Evolutionary conservation across 2,329 filamentous ascomycete species (phyloP).

Genomic region (Cercospora beticola): DNA sequence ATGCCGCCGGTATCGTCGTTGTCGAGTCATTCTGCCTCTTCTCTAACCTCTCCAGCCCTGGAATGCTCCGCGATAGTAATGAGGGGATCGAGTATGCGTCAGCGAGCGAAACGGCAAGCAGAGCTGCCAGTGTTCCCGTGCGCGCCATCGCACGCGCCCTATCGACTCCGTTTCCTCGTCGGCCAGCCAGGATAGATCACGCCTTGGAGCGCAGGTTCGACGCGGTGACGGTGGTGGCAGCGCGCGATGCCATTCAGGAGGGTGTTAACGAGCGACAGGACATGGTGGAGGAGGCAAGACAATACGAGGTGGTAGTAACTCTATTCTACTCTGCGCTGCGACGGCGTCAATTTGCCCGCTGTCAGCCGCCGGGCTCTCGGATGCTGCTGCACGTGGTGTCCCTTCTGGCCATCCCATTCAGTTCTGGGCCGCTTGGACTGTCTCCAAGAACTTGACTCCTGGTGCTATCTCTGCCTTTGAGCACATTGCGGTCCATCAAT

Average conservation of each 20-base stretch:
- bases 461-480: not conserved
- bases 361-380: not conserved
- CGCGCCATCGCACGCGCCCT: not conserved
- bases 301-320: not conserved
- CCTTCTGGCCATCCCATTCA: not conserved
- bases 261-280: not conserved
- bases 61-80: constrained; percentile 1
- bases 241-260: not conserved
- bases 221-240: not conserved
- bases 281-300: not conserved
- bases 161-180: not conserved
- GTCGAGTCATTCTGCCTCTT: constrained; percentile 1
- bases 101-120: constrained; percentile 13
- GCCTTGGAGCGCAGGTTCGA: not conserved
- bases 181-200: not conserved
- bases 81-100: constrained; percentile 12
- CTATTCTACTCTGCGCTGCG: not conserved
- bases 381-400: not conserved
- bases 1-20: constrained; percentile 34
- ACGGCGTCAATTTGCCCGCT: not conserved
- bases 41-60: not conserved
- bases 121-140: constrained; percentile 1
- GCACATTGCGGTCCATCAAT: not conserved
- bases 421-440: not conserved
- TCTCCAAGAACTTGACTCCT: not conserved